Evolutionary conservation across 192 early-diverging fungal species (phyloP).

Genomic region (Coemansia sp.): DNA sequence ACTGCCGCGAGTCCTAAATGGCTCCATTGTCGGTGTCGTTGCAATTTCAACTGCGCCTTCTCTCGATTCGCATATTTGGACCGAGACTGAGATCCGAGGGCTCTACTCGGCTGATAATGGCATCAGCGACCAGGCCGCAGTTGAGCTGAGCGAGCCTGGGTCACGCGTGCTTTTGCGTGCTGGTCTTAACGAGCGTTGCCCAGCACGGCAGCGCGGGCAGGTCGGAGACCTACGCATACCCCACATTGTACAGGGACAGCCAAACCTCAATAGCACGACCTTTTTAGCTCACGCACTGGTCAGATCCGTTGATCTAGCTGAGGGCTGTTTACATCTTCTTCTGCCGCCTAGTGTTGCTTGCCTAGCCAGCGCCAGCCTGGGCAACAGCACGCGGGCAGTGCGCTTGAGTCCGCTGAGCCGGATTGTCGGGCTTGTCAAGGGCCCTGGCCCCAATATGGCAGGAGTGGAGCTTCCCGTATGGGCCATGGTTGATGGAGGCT

Average conservation of each 20-base stretch:
- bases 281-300: slow-evolving; percentile 65
- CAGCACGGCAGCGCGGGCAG: background rate
- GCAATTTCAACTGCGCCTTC: slow-evolving; percentile 26
- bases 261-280: slow-evolving; percentile 37
- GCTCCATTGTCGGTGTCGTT: slow-evolving; percentile 74
- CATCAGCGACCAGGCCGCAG: slow-evolving; percentile 22
- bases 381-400: background rate
- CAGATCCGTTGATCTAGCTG: slow-evolving; percentile 59
- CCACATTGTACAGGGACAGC: slow-evolving; percentile 44
- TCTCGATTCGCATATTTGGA: slow-evolving; percentile 26
- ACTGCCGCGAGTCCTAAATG: slow-evolving; percentile 78
- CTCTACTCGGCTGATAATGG: slow-evolving; percentile 16
- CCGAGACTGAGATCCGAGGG: slow-evolving; percentile 10
- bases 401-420: slow-evolving; percentile 8
- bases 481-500: slow-evolving; percentile 39
- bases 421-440: slow-evolving; percentile 39
- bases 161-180: slow-evolving; percentile 19
- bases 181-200: background rate
- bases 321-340: slow-evolving; percentile 56
- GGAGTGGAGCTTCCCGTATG: slow-evolving; percentile 39
- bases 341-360: slow-evolving; percentile 36
- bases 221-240: slow-evolving; percentile 5
- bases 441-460: slow-evolving; percentile 18
- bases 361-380: background rate
- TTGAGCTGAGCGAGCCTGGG: slow-evolving; percentile 32